A percentile compares a stretch with the other conserved stretches of the same genome.
phyloP scores from a whole-genome alignment of 352 stramenopile species.

The Globisporangium parvum region DNA sequence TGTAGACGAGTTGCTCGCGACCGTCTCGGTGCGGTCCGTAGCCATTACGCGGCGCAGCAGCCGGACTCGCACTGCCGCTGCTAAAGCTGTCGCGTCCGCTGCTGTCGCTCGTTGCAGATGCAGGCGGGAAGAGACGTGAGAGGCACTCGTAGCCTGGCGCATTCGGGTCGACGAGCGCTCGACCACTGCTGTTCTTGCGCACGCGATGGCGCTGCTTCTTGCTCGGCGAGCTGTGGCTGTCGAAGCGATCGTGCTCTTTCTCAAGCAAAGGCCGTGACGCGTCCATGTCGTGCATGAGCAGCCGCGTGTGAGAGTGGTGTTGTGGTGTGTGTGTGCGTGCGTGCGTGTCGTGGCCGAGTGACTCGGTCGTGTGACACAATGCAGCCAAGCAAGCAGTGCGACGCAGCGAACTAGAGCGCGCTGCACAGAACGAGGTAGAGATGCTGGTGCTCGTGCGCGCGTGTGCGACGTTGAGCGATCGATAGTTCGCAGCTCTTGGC shows the following conservation, averaged over 20 bases:
- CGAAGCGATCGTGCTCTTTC: slow-evolving; percentile 25
- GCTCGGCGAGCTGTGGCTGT: slow-evolving; percentile 12
- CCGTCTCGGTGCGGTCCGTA: slow-evolving; percentile 2
- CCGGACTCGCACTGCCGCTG: slow-evolving; percentile 1
- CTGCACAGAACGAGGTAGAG: too few species aligned
- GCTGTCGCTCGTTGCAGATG: slow-evolving; percentile 19
- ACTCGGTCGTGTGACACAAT: too few species aligned
- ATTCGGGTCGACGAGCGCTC: slow-evolving; percentile 1
- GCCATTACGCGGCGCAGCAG: background rate
- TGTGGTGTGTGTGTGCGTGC: too few species aligned
- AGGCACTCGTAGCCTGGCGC: slow-evolving; percentile 12
- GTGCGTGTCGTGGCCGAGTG: too few species aligned
- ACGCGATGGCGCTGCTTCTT: slow-evolving; percentile 13
- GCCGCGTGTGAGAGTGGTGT: background rate
- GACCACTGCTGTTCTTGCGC: background rate
- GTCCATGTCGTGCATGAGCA: slow-evolving; percentile 27
- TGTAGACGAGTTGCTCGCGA: slow-evolving; percentile 2
- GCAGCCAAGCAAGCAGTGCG: too few species aligned
- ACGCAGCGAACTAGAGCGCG: too few species aligned
- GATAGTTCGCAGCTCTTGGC: too few species aligned
- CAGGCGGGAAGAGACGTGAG: slow-evolving; percentile 6
- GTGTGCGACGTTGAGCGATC: too few species aligned
- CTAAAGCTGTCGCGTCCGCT: slow-evolving; percentile 14
- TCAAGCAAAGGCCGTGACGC: slow-evolving; percentile 42
- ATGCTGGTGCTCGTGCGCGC: too few species aligned